A percentile compares a stretch with the other conserved stretches of the same genome.
These are phyloP conservation scores for Auricularia sp. DNA, from an alignment of 768 basidiomycete species.

Conservation along the genomic window DNA sequence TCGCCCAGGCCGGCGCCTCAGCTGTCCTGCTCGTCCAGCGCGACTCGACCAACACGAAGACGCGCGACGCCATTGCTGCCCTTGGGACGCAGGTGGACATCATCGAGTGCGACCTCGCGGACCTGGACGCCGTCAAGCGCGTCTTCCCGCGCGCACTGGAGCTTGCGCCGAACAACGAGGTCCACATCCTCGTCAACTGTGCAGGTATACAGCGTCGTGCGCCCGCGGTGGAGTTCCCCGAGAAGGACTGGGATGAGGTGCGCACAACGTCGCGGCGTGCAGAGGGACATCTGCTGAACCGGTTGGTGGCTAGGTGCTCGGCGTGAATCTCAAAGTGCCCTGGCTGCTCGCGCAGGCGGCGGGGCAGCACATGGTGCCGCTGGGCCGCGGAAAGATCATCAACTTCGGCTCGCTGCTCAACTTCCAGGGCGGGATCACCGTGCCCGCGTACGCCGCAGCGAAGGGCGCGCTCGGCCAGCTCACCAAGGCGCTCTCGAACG, in stretches of 20 bases:
- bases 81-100: constrained; percentile 29
- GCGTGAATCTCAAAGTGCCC: constrained; percentile 79
- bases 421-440: constrained; percentile 54
- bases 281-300: too few species aligned
- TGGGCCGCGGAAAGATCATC: constrained; percentile 56
- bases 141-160: constrained; percentile 42
- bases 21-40: constrained; percentile 40
- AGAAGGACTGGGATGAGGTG: constrained; percentile 65
- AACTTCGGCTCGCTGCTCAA: constrained; percentile 56
- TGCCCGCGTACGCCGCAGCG: constrained; percentile 87
- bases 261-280: constrained; percentile 16
- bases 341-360: constrained; percentile 81
- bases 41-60: constrained; percentile 26
- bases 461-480: constrained; percentile 81
- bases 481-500: constrained; percentile 86
- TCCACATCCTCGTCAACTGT: constrained; percentile 63
- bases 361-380: constrained; percentile 82
- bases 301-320: constrained; percentile 47
- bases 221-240: constrained; percentile 54
- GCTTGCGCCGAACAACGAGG: constrained; percentile 25
- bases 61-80: constrained; percentile 24
- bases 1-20: constrained; percentile 43
- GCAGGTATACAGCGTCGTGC: constrained; percentile 52
- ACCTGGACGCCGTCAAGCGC: constrained; percentile 38
- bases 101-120: constrained; percentile 48